Evolutionary conservation across 2,329 filamentous ascomycete species (phyloP), one percentile per base, ranked within the genome.

Genomic region (Fusarium haematococcum): DNA sequence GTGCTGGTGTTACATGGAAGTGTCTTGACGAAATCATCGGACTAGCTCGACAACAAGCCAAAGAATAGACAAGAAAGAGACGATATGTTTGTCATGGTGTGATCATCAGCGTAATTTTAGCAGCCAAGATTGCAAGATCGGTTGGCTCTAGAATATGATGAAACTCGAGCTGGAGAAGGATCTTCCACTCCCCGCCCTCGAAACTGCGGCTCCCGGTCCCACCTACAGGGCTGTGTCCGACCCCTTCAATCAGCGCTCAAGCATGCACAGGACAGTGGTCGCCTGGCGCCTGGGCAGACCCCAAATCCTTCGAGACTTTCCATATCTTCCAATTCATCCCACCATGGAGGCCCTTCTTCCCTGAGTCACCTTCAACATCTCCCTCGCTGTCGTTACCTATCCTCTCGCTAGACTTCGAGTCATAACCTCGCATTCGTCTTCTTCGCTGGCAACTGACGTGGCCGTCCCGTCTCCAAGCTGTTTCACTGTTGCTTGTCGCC

Each of bases 211-310:
- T 69, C 63, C 58, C 65, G 63, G 65, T 63, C 68, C 77, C 71
- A 76, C 76, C 66, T 68, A 61, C 77, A 78, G 76, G 77, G 77
- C 77, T 78, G 75, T 77, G 73, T 64, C 45, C 25, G 64, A 57
- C 68, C 68, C 74, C 71, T 77, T 77, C 66, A 74, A 71, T 73
- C 67, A 72, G 67, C 61, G 61, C 62, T 70, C 41, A 37, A 54
- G 69, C 60, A 67, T 60, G 59, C 37, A 65, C 62, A 60, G 59
- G 43, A 65, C 62, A 60, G 35, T 14, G 39, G 63, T 43, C 54
- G 33, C 27, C 32, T 61, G 57, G 33, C 63, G 33, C 27, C 63
- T 70, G 66, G 71, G 56, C 57, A 52, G 48, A 52, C 48, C 68
- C 52, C 69, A 63, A 70, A 25, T 50, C 35, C 48, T 59, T 39